Evolutionary conservation across 768 basidiomycete genomes (phyloP).

Genomic region (Trametes cingulata): DNA sequence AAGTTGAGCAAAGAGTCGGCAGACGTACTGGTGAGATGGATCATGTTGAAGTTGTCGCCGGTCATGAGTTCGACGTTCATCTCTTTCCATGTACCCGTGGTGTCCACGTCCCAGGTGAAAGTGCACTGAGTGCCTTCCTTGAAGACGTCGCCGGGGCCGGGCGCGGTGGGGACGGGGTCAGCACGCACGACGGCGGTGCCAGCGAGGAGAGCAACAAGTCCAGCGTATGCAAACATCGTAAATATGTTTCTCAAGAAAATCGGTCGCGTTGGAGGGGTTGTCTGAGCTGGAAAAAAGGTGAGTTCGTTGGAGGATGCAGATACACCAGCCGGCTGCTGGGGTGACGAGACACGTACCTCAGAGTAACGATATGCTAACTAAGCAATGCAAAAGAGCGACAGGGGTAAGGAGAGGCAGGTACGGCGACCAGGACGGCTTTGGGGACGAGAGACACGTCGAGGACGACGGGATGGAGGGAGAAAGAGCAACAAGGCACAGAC

Average conservation of each 20-base stretch:
- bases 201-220: conserved; percentile 26
- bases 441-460: conserved; percentile 16
- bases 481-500: conserved; percentile 7
- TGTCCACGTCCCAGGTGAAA: conserved; percentile 61
- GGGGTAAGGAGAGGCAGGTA: conserved; percentile 9
- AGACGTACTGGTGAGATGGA: conserved; percentile 60
- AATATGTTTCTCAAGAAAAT: neutral
- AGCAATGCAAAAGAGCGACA: conserved; percentile 18
- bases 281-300: conserved; percentile 4
- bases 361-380: neutral
- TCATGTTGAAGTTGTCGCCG: conserved; percentile 70
- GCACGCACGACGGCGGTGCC: conserved; percentile 48
- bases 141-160: conserved; percentile 60
- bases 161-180: conserved; percentile 57
- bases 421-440: neutral
- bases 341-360: neutral
- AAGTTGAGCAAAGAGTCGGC: neutral
- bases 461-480: conserved; percentile 8
- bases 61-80: conserved; percentile 84
- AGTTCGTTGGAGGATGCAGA: neutral
- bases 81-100: conserved; percentile 61
- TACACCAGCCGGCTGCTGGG: neutral
- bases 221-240: conserved; percentile 28
- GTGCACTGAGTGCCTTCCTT: conserved; percentile 56
- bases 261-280: neutral